Evolutionary conservation across 129 eudicot species (phyloP), one percentile per base, ranked within the genome.

Genomic region (Lactuca saligna): DNA sequence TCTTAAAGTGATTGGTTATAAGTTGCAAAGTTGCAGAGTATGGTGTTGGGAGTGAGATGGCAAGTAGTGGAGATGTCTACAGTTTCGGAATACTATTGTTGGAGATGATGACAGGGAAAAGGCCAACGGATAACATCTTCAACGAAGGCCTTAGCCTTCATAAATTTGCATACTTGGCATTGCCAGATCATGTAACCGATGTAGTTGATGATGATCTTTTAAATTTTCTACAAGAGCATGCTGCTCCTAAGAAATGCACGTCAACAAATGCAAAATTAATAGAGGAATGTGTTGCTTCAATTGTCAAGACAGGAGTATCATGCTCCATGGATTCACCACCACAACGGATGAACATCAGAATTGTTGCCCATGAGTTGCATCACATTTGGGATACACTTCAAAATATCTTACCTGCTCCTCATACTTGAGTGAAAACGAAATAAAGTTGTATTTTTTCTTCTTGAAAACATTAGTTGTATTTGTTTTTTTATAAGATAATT

Each of bases 51-150:
- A 63, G 34, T 11, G 70, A 51, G 63, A 73, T 63, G 69, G 37
- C 71, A 8, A 53, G 32, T 6, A 35, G 56, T 53, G 64, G 78
- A 29, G 78, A 63, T 14, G 38, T 73, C 6, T 72, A 72, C 4
- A 72, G 77, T 53, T 72, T 49, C 37, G 77, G 78, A 61, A 54
- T 73, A 50, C 25, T 63, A 37, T 37, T 73, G 17, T n/a, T 73
- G 14, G 78, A 73, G 71, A 63, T 54, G 11, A 73, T 73, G 71
- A 73, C 55, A 1, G 71, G 70, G 54, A 63, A 73, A 73, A 63
- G 4, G 33, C 78, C 78, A 29, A 73, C 70, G 3, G 63, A 73
- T 17, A 70, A 59, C 60, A 48, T 49, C 10, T 71, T 71, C 17
- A 71, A 0, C 2, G 60, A 71, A 1, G 68, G 59, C 17, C 50